These are phyloP conservation scores for Hypoxylon sp. DNA, from an alignment of 2,329 filamentous ascomycete species.

Conservation along the genomic window DNA sequence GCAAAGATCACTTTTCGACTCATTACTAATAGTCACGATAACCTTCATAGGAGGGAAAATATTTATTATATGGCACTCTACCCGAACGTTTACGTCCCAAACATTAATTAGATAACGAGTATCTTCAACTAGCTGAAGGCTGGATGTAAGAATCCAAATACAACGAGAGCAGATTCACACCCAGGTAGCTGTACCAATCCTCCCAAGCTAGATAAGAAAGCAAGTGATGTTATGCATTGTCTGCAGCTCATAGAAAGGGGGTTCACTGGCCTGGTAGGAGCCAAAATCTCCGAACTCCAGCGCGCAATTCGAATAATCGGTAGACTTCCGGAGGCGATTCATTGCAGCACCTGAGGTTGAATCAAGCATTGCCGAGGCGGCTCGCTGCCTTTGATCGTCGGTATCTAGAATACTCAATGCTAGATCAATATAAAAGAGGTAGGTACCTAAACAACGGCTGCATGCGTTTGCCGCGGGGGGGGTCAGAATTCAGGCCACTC, in stretches of 20 bases:
- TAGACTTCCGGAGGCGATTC: neutral
- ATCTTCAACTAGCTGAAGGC: neutral
- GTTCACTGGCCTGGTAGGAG: neutral
- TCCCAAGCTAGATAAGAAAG: neutral
- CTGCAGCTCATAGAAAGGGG: neutral
- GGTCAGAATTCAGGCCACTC: neutral
- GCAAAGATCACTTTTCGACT: no score
- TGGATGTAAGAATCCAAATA: neutral
- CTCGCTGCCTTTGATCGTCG: constrained; percentile 20
- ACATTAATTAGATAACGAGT: neutral
- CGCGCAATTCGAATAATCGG: neutral
- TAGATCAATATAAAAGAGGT: constrained; percentile 24
- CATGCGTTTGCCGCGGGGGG: constrained; percentile 27
- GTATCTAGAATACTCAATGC: constrained; percentile 22
- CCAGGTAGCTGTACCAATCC: neutral
- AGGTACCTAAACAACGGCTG: constrained; percentile 6
- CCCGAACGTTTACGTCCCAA: neutral
- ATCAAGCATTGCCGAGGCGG: constrained; percentile 31
- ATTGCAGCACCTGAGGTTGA: constrained; percentile 7
- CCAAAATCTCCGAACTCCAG: constrained; percentile 33
- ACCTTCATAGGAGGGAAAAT: no score
- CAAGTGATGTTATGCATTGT: neutral
- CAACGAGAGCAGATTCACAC: neutral
- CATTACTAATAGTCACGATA: no score
- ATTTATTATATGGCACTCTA: no score